Percentiles rank a stretch among this genome's conserved stretches.
These are phyloP conservation scores for Colletotrichum ledebouriae DNA, from an alignment of 2,329 filamentous ascomycete genomes.

Conservation along the genomic window DNA sequence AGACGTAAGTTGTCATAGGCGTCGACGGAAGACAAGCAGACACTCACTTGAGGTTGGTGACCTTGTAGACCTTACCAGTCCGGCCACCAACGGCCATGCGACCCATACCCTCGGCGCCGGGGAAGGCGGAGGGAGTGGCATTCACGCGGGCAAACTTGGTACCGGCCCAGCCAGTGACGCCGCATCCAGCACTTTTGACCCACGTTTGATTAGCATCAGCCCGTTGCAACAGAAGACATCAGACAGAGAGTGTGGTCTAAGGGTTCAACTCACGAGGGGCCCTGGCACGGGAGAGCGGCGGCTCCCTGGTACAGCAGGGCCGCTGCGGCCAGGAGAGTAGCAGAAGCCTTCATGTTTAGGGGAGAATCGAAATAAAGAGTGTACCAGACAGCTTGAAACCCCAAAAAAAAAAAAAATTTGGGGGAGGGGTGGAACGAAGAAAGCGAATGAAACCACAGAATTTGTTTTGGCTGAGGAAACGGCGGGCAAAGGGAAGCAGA, in stretches of 20 bases:
- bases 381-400: slow-evolving; percentile 31
- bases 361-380: slow-evolving; percentile 25
- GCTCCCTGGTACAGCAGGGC: slow-evolving; percentile 22
- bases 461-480: not conserved
- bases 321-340: slow-evolving; percentile 25
- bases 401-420: too few species aligned
- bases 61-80: slow-evolving; percentile 61
- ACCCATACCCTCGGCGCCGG: slow-evolving; percentile 65
- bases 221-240: not conserved
- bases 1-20: not conserved
- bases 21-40: too few species aligned
- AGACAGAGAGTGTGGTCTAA: not conserved
- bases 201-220: slow-evolving; percentile 12
- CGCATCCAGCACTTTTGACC: slow-evolving; percentile 12
- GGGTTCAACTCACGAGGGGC: slow-evolving; percentile 22
- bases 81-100: slow-evolving; percentile 61
- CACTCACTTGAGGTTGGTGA: slow-evolving; percentile 58
- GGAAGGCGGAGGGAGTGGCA: slow-evolving; percentile 56
- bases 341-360: slow-evolving; percentile 35
- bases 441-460: slow-evolving; percentile 13
- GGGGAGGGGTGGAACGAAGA: not conserved
- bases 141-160: slow-evolving; percentile 30
- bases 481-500: slow-evolving; percentile 17
- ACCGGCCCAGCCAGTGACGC: slow-evolving; percentile 13
- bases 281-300: slow-evolving; percentile 31